These are phyloP conservation scores for Rhazya stricta DNA, from an alignment of 257 asterid genomes.

Conservation along the genomic window DNA sequence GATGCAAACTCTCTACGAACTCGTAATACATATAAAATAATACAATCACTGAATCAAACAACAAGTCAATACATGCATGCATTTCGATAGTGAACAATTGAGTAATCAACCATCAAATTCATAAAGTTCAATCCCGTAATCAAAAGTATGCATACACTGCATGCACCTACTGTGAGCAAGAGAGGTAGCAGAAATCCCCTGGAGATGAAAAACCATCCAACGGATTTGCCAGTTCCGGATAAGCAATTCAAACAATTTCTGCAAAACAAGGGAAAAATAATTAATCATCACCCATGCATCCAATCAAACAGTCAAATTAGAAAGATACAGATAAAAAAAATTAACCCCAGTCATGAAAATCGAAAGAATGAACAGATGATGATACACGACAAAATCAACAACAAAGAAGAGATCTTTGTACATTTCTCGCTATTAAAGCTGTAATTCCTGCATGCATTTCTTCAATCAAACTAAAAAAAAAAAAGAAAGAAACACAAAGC, in stretches of 20 bases:
- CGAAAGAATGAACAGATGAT: not conserved
- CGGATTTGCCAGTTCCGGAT: not conserved
- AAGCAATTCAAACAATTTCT: not conserved
- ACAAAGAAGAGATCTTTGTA: not conserved
- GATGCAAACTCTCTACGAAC: not conserved
- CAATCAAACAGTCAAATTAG: not conserved
- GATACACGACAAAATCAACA: not conserved
- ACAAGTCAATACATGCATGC: not conserved
- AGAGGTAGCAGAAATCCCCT: not conserved
- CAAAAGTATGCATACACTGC: not conserved
- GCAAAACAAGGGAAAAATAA: not conserved
- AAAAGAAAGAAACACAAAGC: not conserved
- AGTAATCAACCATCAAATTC: slow-evolving; percentile 1
- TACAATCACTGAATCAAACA: not conserved
- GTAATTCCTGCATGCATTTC: not conserved
- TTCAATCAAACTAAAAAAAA: not conserved
- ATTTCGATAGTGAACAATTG: not conserved
- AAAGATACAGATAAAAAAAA: not conserved
- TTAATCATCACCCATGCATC: slow-evolving; percentile 2
- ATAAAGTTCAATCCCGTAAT: not conserved
- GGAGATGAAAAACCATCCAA: slow-evolving; percentile 2
- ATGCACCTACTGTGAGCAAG: not conserved
- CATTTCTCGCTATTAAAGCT: too few species aligned
- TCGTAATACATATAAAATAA: not conserved
- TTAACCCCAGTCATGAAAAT: not conserved